Base-by-base conservation (phyloP, 345 rosid species). In the Melastoma malabathricum region DNA sequence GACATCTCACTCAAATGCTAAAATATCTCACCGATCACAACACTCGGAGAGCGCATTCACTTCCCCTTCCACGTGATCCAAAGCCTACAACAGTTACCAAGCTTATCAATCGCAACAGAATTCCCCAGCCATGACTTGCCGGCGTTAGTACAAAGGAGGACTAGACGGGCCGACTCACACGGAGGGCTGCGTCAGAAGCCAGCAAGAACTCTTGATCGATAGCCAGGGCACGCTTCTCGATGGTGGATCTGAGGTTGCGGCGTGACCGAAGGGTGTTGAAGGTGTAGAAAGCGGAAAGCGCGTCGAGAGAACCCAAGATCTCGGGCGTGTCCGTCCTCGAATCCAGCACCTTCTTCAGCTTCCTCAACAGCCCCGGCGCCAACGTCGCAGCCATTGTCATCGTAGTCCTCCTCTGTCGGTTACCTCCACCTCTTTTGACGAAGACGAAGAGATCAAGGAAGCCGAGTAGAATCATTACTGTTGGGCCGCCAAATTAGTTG, bases 41-140 rank as follows among this genome's bases (percentile, higher is more conserved):
- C 99, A 92, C 51, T 92, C 86, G 41, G 94, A 93, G 2, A 92
- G 69, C 43, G 88, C 72, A 65, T 81, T 69, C 69, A 92, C 95
- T 74, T 92, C 98, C 50, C 81, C 86, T 72, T 92, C 98, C 27
- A 92, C 98, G 12, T 71, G 88, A 77, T 87, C 97, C 79, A 92
- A 64, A 23, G 97, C 87, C 86, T 80, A 54, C 1, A 15, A 46
- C 19, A 48, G 18, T 53, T 13, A 8, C 9, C 25, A 44, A 43
- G 16, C 38, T 27, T 15, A 48, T 22, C 14, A 15, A 46, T 13
- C 20, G 18, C 52, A 57, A 51, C 47, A 44, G 38, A 43, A 17
- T 41, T 23, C 25, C 25, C 34, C 17, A 13, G 14, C 17, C 6
- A 54, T 13, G 31, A 18, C 43, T 29, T 14, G 10, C 34, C 29